Base-by-base conservation (phyloP, 2,329 filamentous ascomycete species). In the Hirsutella minnesotensis region DNA sequence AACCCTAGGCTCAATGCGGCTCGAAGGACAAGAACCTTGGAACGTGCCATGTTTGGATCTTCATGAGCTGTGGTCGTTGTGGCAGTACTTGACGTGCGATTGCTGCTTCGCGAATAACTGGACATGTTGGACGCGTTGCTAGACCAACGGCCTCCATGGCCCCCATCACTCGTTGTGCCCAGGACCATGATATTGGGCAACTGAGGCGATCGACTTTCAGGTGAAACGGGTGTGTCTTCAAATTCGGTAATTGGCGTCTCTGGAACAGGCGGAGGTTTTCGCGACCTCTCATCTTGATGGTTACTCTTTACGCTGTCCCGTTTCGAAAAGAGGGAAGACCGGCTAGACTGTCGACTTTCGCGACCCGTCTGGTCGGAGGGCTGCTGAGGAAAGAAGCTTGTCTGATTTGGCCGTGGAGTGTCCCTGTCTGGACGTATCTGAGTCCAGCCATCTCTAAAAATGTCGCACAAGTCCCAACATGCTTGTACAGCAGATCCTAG, bases 201-300 rank as follows among this genome's bases (percentile, higher is more conserved):
- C 33, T 79, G 81, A 0, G 81, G 77, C 8, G 76, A 82, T 37
- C 81, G 77, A 50, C 85, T 85, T 44, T 90, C 86, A 0, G 84
- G 83, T 0, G 88, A 94, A 36, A 87, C 77, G 4, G 86, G 81
- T 0, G 83, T 87, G 56, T 96, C 89, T 59, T 95, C 90, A 53
- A 95, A 95, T 51, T 95, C 88, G 4, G 89, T 96, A 1, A 90
- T 90, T 0, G 89, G 89, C 0, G 89, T 96, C 64, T 96, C 90
- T 1, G 89, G 89, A 4, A 81, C 73, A 2, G 66, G 64, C 3
- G 61, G 64, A 16, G 63, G 60, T 42, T 69, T 72, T 43, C 67
- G 66, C 51, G 68, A 58, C 57, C 66, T 67, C 52, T 79, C 67
- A 46, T 76, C 66, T 33, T 57, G 53, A 4, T 58, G 58, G 13